Evolutionary conservation across 495 filamentous ascomycete species (phyloP).

Genomic region (Friedmanniomyces simplex): DNA sequence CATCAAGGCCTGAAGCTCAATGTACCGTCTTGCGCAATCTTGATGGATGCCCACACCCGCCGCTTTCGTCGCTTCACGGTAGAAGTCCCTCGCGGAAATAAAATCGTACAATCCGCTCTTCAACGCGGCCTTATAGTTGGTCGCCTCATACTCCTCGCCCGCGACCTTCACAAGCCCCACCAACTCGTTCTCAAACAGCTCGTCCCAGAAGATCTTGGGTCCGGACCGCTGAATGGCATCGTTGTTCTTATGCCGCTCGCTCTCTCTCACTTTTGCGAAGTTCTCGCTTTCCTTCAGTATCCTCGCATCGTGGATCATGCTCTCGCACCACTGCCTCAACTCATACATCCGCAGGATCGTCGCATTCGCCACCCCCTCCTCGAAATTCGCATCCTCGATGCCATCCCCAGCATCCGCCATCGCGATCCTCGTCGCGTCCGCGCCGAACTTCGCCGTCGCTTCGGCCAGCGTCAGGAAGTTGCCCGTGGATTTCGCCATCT

Average conservation of each 20-base stretch:
- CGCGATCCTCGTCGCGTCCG: constrained; percentile 82
- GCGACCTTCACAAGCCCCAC: constrained; percentile 71
- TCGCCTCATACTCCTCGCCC: constrained; percentile 60
- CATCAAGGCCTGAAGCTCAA: constrained; percentile 76
- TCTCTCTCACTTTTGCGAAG: constrained; percentile 37
- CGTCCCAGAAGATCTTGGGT: constrained; percentile 67
- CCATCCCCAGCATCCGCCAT: constrained; percentile 92
- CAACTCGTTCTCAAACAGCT: constrained; percentile 88
- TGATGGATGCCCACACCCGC: constrained; percentile 76
- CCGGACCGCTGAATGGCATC: constrained; percentile 50
- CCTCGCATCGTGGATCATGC: constrained; percentile 46
- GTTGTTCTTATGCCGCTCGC: constrained; percentile 43
- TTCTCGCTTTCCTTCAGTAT: constrained; percentile 24
- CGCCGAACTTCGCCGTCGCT: constrained; percentile 81
- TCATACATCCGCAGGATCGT: constrained; percentile 78
- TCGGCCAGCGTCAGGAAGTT: constrained; percentile 92
- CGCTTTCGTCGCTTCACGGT: constrained; percentile 67
- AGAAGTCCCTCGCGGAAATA: constrained; percentile 73
- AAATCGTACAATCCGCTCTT: constrained; percentile 89
- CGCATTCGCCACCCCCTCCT: constrained; percentile 84
- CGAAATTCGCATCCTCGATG: constrained; percentile 94
- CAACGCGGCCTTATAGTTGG: constrained; percentile 82
- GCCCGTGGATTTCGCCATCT: constrained; percentile 92
- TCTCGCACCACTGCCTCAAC: constrained; percentile 87
- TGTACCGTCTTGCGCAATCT: constrained; percentile 62